Conservation (phyloP, 371 early-diverging fungal species). For the Mortierella sp. region DNA sequence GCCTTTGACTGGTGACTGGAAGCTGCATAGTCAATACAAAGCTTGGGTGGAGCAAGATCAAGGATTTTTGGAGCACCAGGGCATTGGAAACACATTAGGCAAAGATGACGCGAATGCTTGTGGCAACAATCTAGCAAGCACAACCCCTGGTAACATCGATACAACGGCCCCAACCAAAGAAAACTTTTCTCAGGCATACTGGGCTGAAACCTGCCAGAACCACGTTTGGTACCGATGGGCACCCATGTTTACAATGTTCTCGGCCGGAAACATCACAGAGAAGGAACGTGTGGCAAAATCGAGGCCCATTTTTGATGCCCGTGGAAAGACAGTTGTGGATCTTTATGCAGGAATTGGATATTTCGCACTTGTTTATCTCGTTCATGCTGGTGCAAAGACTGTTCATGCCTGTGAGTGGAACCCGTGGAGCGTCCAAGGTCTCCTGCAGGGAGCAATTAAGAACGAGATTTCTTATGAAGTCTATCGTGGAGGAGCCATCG, state of each 20-base stretch:
- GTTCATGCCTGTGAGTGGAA: constrained; percentile 64
- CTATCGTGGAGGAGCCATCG: background rate
- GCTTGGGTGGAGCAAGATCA: constrained; percentile 37
- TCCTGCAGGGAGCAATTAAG: constrained; percentile 42
- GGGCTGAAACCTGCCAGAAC: constrained; percentile 57
- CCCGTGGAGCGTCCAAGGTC: constrained; percentile 59
- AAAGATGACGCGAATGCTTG: background rate
- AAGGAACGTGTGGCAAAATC: constrained; percentile 56
- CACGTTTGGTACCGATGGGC: constrained; percentile 58
- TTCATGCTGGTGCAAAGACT: constrained; percentile 51
- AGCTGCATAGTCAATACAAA: constrained; percentile 45
- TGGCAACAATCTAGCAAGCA: background rate
- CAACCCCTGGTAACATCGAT: background rate
- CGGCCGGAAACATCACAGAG: constrained; percentile 60
- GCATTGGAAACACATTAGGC: background rate
- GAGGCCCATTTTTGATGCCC: constrained; percentile 45
- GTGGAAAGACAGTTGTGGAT: constrained; percentile 53
- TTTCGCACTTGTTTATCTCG: constrained; percentile 58
- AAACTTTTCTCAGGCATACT: constrained; percentile 35
- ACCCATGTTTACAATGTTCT: constrained; percentile 63
- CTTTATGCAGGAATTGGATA: constrained; percentile 62
- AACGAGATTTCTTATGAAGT: constrained; percentile 42
- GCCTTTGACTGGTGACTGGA: constrained; percentile 49
- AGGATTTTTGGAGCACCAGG: constrained; percentile 26
- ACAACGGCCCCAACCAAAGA: constrained; percentile 16